These are phyloP conservation scores for Physaria fendleri DNA, from an alignment of 345 rosid species.

Conservation along the genomic window DNA sequence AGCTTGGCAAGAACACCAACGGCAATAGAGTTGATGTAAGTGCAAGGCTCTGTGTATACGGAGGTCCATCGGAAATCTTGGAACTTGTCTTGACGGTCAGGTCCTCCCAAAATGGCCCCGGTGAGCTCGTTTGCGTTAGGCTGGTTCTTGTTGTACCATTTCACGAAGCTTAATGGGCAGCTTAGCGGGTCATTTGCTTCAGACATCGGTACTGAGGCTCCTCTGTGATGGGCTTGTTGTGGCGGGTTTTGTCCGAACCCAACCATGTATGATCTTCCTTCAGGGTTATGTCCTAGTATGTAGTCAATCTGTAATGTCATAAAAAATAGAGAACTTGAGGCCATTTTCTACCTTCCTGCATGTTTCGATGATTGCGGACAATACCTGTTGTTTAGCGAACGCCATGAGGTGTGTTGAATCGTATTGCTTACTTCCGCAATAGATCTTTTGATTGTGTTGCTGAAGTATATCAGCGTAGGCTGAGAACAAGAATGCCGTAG, in stretches of 20 bases:
- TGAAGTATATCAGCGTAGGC: constrained; percentile 50
- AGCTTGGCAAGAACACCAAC: constrained; percentile 77
- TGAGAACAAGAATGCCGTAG: constrained; percentile 48
- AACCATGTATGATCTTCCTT: constrained; percentile 82
- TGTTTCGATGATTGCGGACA: too few relatives aligned
- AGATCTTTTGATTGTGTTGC: constrained; percentile 37
- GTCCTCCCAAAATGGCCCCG: constrained; percentile 89
- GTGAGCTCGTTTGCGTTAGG: constrained; percentile 81
- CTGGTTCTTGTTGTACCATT: constrained; percentile 37
- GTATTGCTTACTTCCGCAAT: constrained; percentile 47
- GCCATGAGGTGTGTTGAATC: constrained; percentile 41
- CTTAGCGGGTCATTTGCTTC: constrained; percentile 14
- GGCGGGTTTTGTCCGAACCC: constrained; percentile 83
- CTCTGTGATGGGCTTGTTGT: constrained; percentile 74
- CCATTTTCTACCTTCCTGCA: not conserved
- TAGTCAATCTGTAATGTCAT: constrained; percentile 63
- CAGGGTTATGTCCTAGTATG: constrained; percentile 69
- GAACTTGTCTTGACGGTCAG: constrained; percentile 61
- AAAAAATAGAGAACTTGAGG: not conserved
- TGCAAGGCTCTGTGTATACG: constrained; percentile 75
- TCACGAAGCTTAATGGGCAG: constrained; percentile 64
- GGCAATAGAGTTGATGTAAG: constrained; percentile 68
- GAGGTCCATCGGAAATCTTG: constrained; percentile 59
- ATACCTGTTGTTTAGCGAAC: constrained; percentile 70
- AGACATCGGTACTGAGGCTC: constrained; percentile 52